A percentile compares a stretch with the other conserved stretches of the same genome.
Evolutionary conservation across 345 rosid genomes (phyloP).

Genomic region (Trapa incisa): DNA sequence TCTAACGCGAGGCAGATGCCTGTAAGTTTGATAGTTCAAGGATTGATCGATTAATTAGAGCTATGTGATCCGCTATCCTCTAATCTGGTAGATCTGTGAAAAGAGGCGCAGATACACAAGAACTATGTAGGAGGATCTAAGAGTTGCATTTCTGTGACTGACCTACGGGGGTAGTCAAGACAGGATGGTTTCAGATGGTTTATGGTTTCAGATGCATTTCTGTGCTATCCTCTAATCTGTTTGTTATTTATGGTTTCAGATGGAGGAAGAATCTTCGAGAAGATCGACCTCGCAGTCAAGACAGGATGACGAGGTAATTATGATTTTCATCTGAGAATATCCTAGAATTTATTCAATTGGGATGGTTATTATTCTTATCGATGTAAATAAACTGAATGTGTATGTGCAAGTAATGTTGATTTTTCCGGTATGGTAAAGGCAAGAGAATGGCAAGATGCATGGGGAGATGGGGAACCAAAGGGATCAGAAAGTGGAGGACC

Average conservation of each 20-base stretch:
- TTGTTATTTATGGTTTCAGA: slow-evolving; percentile 20
- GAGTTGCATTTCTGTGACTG: no score
- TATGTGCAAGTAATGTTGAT: slow-evolving; percentile 1
- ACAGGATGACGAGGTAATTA: slow-evolving; percentile 22
- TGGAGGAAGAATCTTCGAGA: slow-evolving; percentile 41
- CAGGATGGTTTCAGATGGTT: no score
- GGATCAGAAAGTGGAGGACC: slow-evolving; percentile 18
- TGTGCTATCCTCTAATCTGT: background rate
- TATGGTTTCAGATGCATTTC: no score
- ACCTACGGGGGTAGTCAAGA: no score
- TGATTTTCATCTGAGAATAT: background rate
- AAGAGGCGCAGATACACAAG: no score
- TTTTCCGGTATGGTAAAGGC: slow-evolving; percentile 18
- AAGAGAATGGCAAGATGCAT: slow-evolving; percentile 45
- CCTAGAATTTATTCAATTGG: background rate
- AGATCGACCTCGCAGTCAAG: slow-evolving; percentile 42
- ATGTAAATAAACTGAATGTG: background rate
- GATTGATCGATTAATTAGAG: no score
- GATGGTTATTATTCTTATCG: background rate
- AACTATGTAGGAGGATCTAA: no score
- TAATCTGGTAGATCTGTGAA: no score
- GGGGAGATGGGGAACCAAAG: slow-evolving; percentile 20
- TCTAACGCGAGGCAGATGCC: no score
- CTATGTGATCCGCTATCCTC: no score
- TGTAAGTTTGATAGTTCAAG: no score